These are phyloP conservation scores for Talaromyces sp. DNA, from an alignment of 2,329 filamentous ascomycete species.

Conservation along the genomic window DNA sequence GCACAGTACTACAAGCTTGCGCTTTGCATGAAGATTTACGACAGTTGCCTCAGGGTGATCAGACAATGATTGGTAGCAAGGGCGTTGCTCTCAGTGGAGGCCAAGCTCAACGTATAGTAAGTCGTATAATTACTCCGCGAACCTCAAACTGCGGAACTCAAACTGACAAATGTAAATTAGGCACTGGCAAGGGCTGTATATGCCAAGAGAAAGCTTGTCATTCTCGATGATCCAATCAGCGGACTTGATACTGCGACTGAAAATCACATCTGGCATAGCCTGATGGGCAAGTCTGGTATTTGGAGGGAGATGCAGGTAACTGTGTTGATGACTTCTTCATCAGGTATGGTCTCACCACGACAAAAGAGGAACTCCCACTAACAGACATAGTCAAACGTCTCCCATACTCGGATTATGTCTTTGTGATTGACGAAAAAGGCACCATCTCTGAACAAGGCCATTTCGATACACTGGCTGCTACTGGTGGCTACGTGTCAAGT, in stretches of 20 bases:
- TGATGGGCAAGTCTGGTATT: slow-evolving; percentile 19
- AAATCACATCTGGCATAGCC: slow-evolving; percentile 20
- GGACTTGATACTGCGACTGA: slow-evolving; percentile 20
- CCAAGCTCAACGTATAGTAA: slow-evolving; percentile 51
- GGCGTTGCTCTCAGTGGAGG: slow-evolving; percentile 53
- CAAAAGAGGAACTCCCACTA: background rate
- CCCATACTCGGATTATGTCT: slow-evolving; percentile 42
- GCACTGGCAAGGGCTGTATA: slow-evolving; percentile 49
- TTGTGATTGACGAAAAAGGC: slow-evolving; percentile 39
- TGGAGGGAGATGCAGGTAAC: slow-evolving; percentile 17
- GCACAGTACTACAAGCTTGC: slow-evolving; percentile 27
- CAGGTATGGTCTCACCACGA: slow-evolving; percentile 9
- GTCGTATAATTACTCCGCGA: slow-evolving; percentile 15
- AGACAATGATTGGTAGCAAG: slow-evolving; percentile 51
- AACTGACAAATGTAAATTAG: background rate
- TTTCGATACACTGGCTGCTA: slow-evolving; percentile 35
- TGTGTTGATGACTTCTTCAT: slow-evolving; percentile 18
- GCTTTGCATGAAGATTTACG: slow-evolving; percentile 39
- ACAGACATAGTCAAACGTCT: slow-evolving; percentile 34
- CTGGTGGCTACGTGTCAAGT: slow-evolving; percentile 41
- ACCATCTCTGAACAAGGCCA: slow-evolving; percentile 42
- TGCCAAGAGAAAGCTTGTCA: slow-evolving; percentile 28
- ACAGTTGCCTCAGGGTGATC: slow-evolving; percentile 40
- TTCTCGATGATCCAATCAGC: slow-evolving; percentile 20
- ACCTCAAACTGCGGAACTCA: no score